Percentiles rank a stretch among this genome's conserved stretches.
Conservation (phyloP, 2,329 filamentous ascomycete genomes). For the Xylariaceae sp. region DNA sequence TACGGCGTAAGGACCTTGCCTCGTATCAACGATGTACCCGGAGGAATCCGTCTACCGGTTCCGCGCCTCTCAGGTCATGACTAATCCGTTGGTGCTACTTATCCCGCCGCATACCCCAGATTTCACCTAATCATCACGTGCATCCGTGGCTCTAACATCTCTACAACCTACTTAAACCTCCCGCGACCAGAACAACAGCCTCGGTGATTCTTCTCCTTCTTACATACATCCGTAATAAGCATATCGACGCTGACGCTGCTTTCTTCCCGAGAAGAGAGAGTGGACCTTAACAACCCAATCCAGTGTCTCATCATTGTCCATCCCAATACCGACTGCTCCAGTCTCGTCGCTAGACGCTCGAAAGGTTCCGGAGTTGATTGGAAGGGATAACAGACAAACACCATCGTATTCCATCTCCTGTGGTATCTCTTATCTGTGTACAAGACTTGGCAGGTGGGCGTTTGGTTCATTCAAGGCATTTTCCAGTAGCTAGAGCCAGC, state of each 20-base stretch:
- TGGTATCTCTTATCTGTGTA: constrained; percentile 5
- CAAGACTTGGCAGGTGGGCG: constrained; percentile 6
- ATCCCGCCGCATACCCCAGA: not conserved
- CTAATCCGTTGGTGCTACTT: not conserved
- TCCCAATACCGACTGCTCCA: not conserved
- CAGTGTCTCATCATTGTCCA: not conserved
- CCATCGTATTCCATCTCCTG: constrained; percentile 7
- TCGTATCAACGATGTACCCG: too few species aligned
- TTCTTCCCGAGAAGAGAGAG: not conserved
- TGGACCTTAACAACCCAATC: not conserved
- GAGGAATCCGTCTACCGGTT: too few species aligned
- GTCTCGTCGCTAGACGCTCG: not conserved
- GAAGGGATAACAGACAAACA: constrained; percentile 3
- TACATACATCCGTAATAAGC: not conserved
- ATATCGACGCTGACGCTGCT: not conserved
- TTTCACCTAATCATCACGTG: constrained; percentile 13
- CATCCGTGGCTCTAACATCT: constrained; percentile 12
- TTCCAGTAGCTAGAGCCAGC: constrained; percentile 19
- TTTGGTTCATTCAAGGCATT: constrained; percentile 6
- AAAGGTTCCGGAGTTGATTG: constrained; percentile 4
- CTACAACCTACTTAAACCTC: not conserved
- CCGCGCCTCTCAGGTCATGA: not conserved
- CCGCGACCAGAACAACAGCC: not conserved
- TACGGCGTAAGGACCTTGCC: too few species aligned
- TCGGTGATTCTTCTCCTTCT: not conserved